Base-by-base conservation (phyloP, 345 rosid species). In the Ceriops zippeliana region DNA sequence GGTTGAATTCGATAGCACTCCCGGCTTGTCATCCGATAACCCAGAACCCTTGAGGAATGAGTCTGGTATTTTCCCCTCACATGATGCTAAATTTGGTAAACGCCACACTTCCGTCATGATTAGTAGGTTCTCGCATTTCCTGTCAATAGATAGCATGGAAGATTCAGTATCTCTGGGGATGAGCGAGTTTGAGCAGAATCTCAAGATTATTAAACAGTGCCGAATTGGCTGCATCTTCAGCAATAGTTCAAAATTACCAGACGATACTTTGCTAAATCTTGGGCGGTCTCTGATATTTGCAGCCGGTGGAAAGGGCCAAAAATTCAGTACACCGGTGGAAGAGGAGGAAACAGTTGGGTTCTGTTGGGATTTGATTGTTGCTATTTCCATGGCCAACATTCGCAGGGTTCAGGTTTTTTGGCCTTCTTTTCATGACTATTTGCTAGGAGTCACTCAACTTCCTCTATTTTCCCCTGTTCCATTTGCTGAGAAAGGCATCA, bases 221-320 rank as follows among this genome's bases (percentile, higher is more conserved):
- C 81, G 83, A 59, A 89, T 93, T 2, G 91, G 86, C 58, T 88
- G 79, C 73, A 86, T 93, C 42, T 91, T 93, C 80, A 79, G 83
- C 66, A 86, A 77, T 47, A 89, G 91, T 62, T 76, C 76, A 2
- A 76, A 75, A 52, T 71, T 93, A 7, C 86, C 92, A 0, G 80
- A 71, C 5, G 92, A 79, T 6, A 84, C 91, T 27, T 76, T 93
- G 19, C 52, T 84, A 21, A 81, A 86, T 71, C 87, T 93, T 9
- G 97, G 96, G 1, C 89, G 95, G 24, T 88, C 90, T 21, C 42
- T 93, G 15, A 91, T 93, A 67, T 93, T 86, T 56, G 92, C 98
- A 16, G 96, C 97, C 2, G 98, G 87, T 0, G 98, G 98, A 11
- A 89, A 88, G 77, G 98, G 97, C 67, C 98, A 93, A 57, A 91